phyloP scores from a whole-genome alignment of 2,329 filamentous ascomycete genomes.

The Paradendryphiella salina region DNA sequence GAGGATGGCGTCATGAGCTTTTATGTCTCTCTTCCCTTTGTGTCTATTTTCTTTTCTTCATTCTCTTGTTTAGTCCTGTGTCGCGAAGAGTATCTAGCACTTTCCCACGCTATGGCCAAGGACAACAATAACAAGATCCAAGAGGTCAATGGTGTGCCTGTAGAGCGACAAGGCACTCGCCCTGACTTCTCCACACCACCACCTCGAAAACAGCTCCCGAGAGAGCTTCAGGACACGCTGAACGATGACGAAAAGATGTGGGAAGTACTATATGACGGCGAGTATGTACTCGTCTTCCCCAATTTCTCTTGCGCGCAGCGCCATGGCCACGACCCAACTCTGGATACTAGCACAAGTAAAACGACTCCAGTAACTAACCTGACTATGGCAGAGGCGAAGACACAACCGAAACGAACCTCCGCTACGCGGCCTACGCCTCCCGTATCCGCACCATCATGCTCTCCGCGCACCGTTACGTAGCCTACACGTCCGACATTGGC shows the following conservation, averaged over 20 bases:
- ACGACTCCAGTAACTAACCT: neutral
- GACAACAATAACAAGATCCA: constrained; percentile 34
- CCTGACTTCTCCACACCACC: constrained; percentile 55
- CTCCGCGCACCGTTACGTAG: constrained; percentile 91
- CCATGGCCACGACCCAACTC: neutral
- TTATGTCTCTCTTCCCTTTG: neutral
- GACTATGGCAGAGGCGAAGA: constrained; percentile 63
- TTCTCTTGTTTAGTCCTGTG: neutral
- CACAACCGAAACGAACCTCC: constrained; percentile 80
- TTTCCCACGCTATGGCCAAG: constrained; percentile 41
- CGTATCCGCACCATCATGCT: constrained; percentile 84
- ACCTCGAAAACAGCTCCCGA: constrained; percentile 57
- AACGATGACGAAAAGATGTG: constrained; percentile 72
- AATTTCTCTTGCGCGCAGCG: neutral
- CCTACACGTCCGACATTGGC: constrained; percentile 94
- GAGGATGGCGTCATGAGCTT: neutral
- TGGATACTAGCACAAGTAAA: neutral
- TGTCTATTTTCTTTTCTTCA: neutral
- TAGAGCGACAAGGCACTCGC: constrained; percentile 48
- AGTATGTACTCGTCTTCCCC: constrained; percentile 58
- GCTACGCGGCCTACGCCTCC: constrained; percentile 90
- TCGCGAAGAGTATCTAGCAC: no score
- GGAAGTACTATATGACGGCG: constrained; percentile 76
- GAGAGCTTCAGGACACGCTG: constrained; percentile 59
- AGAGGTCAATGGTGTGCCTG: constrained; percentile 46